Evolutionary conservation across 202 grass and related monocot species (phyloP).

Genomic region (Saccharum hybrid): DNA sequence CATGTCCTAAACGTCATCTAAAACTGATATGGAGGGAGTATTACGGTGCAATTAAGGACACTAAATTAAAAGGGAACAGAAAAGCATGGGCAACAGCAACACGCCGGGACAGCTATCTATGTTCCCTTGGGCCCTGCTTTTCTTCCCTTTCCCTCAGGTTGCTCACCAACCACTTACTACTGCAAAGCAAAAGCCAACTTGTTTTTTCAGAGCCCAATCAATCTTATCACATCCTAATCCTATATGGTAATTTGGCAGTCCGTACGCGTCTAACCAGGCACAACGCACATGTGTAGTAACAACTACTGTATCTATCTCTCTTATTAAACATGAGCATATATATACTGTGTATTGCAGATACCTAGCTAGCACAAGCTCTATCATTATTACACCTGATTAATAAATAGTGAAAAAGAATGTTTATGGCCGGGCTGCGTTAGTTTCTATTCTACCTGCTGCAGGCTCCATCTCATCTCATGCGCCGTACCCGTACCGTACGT

Average conservation of each 20-base stretch:
- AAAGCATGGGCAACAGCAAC: slow-evolving; percentile 45
- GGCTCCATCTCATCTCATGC: background rate
- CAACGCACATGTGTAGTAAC: background rate
- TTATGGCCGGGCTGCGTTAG: background rate
- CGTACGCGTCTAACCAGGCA: background rate
- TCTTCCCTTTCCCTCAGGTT: slow-evolving; percentile 11
- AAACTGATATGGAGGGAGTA: too few relatives aligned
- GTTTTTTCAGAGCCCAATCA: slow-evolving; percentile 7
- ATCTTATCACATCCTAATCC: background rate
- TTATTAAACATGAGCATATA: background rate
- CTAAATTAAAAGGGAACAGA: slow-evolving; percentile 37
- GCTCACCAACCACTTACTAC: slow-evolving; percentile 25
- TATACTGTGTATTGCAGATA: background rate
- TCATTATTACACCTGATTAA: background rate
- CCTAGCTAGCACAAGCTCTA: background rate
- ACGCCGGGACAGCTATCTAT: slow-evolving; percentile 41
- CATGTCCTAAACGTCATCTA: too few relatives aligned
- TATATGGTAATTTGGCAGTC: background rate
- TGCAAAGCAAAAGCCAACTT: slow-evolving; percentile 6
- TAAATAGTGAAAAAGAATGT: slow-evolving; percentile 44
- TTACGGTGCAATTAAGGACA: slow-evolving; percentile 49
- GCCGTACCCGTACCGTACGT: background rate
- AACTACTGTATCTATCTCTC: background rate
- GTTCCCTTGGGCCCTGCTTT: slow-evolving; percentile 19
- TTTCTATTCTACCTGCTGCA: background rate